A percentile compares a stretch with the other conserved stretches of the same genome.
These are phyloP conservation scores for Ceratopteris richardii DNA, from an alignment of 75 land plant species.

Conservation along the genomic window DNA sequence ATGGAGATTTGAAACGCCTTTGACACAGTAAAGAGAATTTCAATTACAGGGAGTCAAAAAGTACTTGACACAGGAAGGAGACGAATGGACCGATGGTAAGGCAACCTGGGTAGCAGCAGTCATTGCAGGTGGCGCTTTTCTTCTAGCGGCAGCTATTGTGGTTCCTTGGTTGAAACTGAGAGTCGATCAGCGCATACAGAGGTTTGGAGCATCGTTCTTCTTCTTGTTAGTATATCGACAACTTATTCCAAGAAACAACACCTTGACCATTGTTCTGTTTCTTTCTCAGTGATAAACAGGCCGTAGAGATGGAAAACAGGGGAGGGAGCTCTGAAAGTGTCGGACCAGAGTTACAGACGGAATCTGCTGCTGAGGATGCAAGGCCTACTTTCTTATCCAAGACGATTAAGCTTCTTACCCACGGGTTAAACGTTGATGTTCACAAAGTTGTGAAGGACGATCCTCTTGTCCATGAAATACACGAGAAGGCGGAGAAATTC, in stretches of 20 bases:
- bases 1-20: too few species aligned
- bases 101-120: constrained; percentile 1
- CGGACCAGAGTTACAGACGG: too few species aligned
- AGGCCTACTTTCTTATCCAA: not conserved
- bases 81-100: constrained; percentile 13
- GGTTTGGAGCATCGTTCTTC: not conserved
- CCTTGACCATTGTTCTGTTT: too few species aligned
- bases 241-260: too few species aligned
- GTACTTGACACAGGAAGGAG: not conserved
- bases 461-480: constrained; percentile 3
- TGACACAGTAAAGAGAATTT: too few species aligned
- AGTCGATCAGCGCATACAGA: not conserved
- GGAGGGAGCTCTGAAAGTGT: too few species aligned
- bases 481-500: constrained; percentile 15
- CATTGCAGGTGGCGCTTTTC: not conserved
- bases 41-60: constrained; percentile 17
- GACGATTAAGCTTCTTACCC: constrained; percentile 6
- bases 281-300: not conserved
- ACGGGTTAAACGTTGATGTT: constrained; percentile 14
- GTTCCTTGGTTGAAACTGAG: not conserved
- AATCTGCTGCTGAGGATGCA: not conserved
- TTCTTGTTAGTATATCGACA: too few species aligned
- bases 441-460: constrained; percentile 17
- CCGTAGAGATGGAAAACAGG: not conserved
- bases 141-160: not conserved